Base-by-base conservation (phyloP, 1,284 basidiomycete genomes). In the Ganoderma boninense region DNA sequence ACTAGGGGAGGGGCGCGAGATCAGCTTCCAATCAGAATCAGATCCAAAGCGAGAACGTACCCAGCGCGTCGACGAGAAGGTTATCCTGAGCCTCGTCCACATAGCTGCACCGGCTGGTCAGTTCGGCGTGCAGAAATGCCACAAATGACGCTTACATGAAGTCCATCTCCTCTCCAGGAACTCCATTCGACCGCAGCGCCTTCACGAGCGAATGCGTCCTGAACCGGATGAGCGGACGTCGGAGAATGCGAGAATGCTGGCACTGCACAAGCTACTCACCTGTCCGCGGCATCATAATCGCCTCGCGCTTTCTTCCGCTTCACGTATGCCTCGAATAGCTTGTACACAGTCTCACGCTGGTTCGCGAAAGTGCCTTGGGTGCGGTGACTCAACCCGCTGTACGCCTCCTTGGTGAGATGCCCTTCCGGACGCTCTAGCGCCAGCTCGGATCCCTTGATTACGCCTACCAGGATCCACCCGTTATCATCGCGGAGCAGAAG, bases 41-140 rank as follows among this genome's bases (percentile, higher is more conserved):
- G 6, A 10, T 7, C 2, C 26, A 4, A 57, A 8, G 54, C 0
- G 26, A 35, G 14, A 40, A 77, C 86, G 38, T 75, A 92, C 92
- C 77, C 7, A 88, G 81, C 0, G 87, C 84, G 76, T 94, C 93
- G 38, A 93, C 87, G 13, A 93, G 79, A 0, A 93, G 79, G 70
- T 92, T 91, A 72, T 94, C 92, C 75, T 94, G 92, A 0, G 86
- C 89, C 78, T 94, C 92, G 67, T 94, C 92, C 1, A 93, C 84
- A 76, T 92, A 93, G 20, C 92, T 92, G 64, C 61, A 46, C 32
- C 26, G 0, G 40, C 26, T n/a, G 49, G 6, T 43, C 13, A 35
- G 43, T 6, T 5, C 40, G 4, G 20, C 26, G 1, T 20, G 49
- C 20, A 57, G 18, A 26, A 49, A 16, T 10, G 26, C 44, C 4